Evolutionary conservation across 495 filamentous ascomycete species (phyloP).

Genomic region (Neurospora pannonica): DNA sequence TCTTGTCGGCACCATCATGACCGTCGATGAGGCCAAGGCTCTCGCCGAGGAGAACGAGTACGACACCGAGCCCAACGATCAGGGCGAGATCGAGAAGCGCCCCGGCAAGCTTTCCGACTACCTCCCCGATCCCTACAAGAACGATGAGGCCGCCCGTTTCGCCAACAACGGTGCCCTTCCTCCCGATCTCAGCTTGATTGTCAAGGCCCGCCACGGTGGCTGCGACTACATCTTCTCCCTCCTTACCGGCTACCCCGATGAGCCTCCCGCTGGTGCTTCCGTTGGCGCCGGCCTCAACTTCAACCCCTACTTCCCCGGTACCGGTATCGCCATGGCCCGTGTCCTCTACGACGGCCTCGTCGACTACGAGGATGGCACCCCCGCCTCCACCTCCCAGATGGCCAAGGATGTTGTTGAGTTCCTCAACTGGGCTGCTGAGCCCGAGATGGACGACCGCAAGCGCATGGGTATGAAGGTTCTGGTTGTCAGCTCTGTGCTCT

Average conservation of each 20-base stretch:
- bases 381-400: slow-evolving; percentile 95
- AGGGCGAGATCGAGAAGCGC: slow-evolving; percentile 96
- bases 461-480: slow-evolving; percentile 98
- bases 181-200: slow-evolving; percentile 93
- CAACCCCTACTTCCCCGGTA: slow-evolving; percentile 99
- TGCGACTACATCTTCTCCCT: slow-evolving; percentile 97
- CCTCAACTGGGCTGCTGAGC: slow-evolving; percentile 97
- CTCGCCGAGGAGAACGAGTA: slow-evolving; percentile 98
- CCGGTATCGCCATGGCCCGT: slow-evolving; percentile 97
- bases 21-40: slow-evolving; percentile 93
- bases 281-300: slow-evolving; percentile 90
- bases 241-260: slow-evolving; percentile 97
- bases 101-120: slow-evolving; percentile 98
- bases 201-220: slow-evolving; percentile 95
- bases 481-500: slow-evolving; percentile 63
- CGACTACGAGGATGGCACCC: slow-evolving; percentile 96
- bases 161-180: slow-evolving; percentile 97
- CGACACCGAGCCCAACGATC: slow-evolving; percentile 94
- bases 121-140: slow-evolving; percentile 89
- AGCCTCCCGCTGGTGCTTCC: slow-evolving; percentile 77
- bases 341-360: slow-evolving; percentile 96
- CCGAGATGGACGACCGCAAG: slow-evolving; percentile 98
- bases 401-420: slow-evolving; percentile 99
- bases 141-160: slow-evolving; percentile 96
- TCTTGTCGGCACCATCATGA: slow-evolving; percentile 84